Percentiles rank a stretch among this genome's conserved stretches.
phyloP scores from a whole-genome alignment of 345 rosid genomes.

The Bruguiera gymnorhiza region DNA sequence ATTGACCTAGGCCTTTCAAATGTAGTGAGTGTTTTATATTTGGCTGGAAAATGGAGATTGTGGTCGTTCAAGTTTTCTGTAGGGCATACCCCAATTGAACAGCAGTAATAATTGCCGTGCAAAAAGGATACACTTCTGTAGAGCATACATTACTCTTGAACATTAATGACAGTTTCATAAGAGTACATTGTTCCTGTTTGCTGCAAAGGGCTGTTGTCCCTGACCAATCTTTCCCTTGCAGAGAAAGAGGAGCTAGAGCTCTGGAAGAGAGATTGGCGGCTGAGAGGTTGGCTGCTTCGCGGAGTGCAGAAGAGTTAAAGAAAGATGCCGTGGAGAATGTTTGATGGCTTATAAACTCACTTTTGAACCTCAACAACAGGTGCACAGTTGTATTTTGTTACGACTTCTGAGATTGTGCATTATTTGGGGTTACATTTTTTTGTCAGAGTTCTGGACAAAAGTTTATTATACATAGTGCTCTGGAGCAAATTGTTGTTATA shows the following conservation, averaged over 20 bases:
- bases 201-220: neutral
- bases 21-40: too few species aligned
- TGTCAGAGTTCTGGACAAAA: constrained; percentile 22
- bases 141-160: neutral
- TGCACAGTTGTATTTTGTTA: constrained; percentile 14
- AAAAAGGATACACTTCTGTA: too few species aligned
- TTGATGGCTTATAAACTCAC: constrained; percentile 25
- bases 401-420: constrained; percentile 22
- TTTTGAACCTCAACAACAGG: constrained; percentile 5
- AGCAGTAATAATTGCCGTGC: too few species aligned
- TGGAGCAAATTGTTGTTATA: neutral
- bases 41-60: too few species aligned
- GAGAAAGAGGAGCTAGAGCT: constrained; percentile 98
- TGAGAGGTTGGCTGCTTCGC: constrained; percentile 59
- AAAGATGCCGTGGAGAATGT: constrained; percentile 63
- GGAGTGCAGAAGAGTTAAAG: constrained; percentile 46
- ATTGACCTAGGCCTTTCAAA: too few species aligned
- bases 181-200: neutral
- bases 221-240: constrained; percentile 28
- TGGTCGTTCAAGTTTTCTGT: too few species aligned
- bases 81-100: too few species aligned
- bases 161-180: neutral
- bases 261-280: constrained; percentile 90
- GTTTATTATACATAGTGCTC: constrained; percentile 18
- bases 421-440: constrained; percentile 22